Percentiles rank a stretch among this genome's conserved stretches.
phyloP scores from a whole-genome alignment of 2,329 filamentous ascomycete species.

The Gaeumannomyces tritici region DNA sequence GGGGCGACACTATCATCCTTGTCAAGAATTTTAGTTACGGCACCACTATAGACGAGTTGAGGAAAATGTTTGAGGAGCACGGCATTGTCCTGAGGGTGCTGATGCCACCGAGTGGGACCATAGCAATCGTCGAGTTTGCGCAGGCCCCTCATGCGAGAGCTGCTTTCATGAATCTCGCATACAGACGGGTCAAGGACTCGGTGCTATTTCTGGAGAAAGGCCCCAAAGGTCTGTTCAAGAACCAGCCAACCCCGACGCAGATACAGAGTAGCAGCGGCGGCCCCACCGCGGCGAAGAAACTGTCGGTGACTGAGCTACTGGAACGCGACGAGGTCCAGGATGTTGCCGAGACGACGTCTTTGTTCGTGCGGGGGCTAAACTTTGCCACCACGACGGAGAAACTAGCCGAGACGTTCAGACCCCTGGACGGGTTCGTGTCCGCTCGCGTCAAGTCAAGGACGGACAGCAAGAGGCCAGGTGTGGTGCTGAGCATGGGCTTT shows the following conservation, averaged over 20 bases:
- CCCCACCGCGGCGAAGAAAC: conserved; percentile 43
- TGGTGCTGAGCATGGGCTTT: conserved; percentile 92
- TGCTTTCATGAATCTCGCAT: conserved; percentile 78
- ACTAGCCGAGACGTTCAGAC: conserved; percentile 67
- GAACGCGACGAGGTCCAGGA: conserved; percentile 43
- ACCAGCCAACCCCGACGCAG: conserved; percentile 15
- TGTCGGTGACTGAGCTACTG: conserved; percentile 60
- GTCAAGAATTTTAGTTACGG: conserved; percentile 93
- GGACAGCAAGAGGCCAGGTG: conserved; percentile 81
- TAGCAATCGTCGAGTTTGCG: conserved; percentile 84
- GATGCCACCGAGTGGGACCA: conserved; percentile 87
- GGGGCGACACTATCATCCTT: conserved; percentile 78
- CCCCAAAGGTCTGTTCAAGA: conserved; percentile 67
- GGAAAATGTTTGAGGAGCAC: conserved; percentile 74
- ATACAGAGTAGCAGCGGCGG: conserved; percentile 12
- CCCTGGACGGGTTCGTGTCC: conserved; percentile 79
- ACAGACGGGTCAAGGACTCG: conserved; percentile 83
- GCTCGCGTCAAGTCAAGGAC: conserved; percentile 88
- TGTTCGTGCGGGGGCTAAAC: conserved; percentile 91
- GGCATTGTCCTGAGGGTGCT: conserved; percentile 73
- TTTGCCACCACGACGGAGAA: conserved; percentile 75
- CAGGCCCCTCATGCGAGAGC: conserved; percentile 70
- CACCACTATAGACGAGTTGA: conserved; percentile 68
- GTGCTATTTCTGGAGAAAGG: conserved; percentile 91
- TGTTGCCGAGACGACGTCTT: conserved; percentile 59